These are phyloP conservation scores for Neophaeococcomyces mojaviensis DNA, from an alignment of 2,329 filamentous ascomycete species.

Conservation along the genomic window DNA sequence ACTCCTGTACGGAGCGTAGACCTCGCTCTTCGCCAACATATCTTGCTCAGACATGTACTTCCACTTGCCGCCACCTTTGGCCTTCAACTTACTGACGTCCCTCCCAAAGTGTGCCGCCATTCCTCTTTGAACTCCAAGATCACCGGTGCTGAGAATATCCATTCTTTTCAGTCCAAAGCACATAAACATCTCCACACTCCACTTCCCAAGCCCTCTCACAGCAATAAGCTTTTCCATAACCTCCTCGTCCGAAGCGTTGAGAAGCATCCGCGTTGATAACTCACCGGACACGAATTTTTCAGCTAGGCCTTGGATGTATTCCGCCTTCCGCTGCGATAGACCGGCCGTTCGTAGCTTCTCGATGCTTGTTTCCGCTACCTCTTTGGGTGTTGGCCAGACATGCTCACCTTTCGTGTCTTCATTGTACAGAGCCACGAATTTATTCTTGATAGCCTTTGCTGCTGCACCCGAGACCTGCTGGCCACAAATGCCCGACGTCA, in stretches of 20 bases:
- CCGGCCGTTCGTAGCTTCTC: conserved; percentile 72
- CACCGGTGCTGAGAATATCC: conserved; percentile 88
- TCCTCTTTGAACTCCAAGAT: conserved; percentile 86
- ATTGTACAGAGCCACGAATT: conserved; percentile 69
- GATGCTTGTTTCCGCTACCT: conserved; percentile 59
- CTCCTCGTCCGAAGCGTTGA: conserved; percentile 75
- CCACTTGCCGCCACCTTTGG: conserved; percentile 76
- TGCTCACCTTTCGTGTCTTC: conserved; percentile 24
- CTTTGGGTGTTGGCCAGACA: conserved; percentile 67
- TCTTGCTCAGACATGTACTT: conserved; percentile 96
- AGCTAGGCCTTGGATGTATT: conserved; percentile 83
- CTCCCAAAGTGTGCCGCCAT: conserved; percentile 82
- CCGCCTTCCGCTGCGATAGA: conserved; percentile 87
- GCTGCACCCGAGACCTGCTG: conserved; percentile 95
- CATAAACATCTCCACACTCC: conserved; percentile 98
- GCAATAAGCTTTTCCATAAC: conserved; percentile 74
- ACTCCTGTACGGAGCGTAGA: conserved; percentile 79
- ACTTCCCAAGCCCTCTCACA: conserved; percentile 76
- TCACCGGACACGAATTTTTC: conserved; percentile 71
- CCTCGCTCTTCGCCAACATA: conserved; percentile 74
- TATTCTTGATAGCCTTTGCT: conserved; percentile 78
- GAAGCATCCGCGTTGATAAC: conserved; percentile 66
- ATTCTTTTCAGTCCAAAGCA: conserved; percentile 89
- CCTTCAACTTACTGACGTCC: conserved; percentile 77
- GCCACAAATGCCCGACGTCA: conserved; percentile 83